phyloP scores from a whole-genome alignment of 805 yeast genomes.

The Kockiozyma suomiensis region DNA sequence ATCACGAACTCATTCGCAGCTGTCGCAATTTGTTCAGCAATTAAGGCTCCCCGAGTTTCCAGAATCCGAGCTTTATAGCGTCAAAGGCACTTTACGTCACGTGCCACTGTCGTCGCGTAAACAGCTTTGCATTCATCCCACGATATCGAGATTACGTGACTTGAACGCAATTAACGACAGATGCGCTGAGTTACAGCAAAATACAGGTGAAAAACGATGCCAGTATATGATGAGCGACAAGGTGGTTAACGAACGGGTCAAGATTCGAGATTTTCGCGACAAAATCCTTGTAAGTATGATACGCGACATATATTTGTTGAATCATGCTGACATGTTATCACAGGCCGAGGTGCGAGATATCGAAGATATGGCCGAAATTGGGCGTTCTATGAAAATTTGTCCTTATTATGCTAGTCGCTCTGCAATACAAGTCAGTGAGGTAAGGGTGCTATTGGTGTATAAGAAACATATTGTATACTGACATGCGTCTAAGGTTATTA shows the following conservation, averaged over 20 bases:
- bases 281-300: conserved; percentile 44
- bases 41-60: conserved; percentile 63
- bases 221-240: conserved; percentile 46
- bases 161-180: conserved; percentile 71
- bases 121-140: conserved; percentile 77
- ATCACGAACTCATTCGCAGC: conserved; percentile 89
- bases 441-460: background rate
- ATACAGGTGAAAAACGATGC: conserved; percentile 44
- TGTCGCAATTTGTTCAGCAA: conserved; percentile 78
- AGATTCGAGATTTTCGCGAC: conserved; percentile 54
- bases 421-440: conserved; percentile 62
- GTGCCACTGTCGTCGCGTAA: conserved; percentile 80
- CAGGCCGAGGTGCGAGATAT: conserved; percentile 65
- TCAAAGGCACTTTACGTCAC: conserved; percentile 61
- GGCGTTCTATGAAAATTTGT: conserved; percentile 60
- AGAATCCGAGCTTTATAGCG: conserved; percentile 49
- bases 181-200: conserved; percentile 68
- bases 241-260: conserved; percentile 41
- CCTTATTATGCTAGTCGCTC: conserved; percentile 79
- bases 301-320: background rate
- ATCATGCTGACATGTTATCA: background rate
- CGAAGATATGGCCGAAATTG: conserved; percentile 71
- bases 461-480: background rate
- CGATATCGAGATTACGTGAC: conserved; percentile 54
- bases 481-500: conserved; percentile 48